Base-by-base conservation (phyloP, 1,284 basidiomycete genomes). In the Cryptococcus sp. region DNA sequence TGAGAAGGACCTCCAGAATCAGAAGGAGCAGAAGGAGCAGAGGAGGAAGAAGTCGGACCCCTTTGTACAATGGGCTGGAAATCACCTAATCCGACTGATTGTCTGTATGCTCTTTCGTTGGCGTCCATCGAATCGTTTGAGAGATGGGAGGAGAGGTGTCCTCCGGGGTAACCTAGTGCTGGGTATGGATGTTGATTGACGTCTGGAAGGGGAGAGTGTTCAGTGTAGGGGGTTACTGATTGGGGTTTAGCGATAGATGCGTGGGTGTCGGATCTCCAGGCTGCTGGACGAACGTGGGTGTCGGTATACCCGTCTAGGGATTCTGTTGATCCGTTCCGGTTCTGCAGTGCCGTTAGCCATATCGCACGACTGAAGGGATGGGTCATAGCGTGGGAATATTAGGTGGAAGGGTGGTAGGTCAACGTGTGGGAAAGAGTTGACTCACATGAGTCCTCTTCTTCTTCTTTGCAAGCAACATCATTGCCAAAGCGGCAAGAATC, bases 211-310 rank as follows among this genome's bases (percentile, higher is more conserved):
- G 39, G 39, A 7, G 39, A 41, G 9, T 41, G 11, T 13, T 41
- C 39, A 21, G 39, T 41, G 19, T 41, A 41, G 7, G 39, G 39
- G 7, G 39, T n/a, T 9, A 41, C 39, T 7, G 39, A 10, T 14
- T 10, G 18, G 7, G 19, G 11, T 21, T 41, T 41, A 19, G 39
- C 39, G 9, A 41, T 41, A 21, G 39, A 41, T 10, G 39, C 39
- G 39, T 41, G 39, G 39, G 39, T 41, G 39, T 41, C 19, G 39
- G 14, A n/a, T 41, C 39, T 10, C 32, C 54, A 61, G 1, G 60
- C 51, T 3, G 50, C 53, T 11, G 60, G 57, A 16, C 53, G 45
- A 32, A 54, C 54, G 40, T 59, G 43, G 18, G 48, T 43, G 49
- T 61, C 58, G 3, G 55, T 50, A 39, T 62, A 41, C 9, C 39